Conservation (phyloP, 2,329 filamentous ascomycete genomes). For the Periconia sp. region DNA sequence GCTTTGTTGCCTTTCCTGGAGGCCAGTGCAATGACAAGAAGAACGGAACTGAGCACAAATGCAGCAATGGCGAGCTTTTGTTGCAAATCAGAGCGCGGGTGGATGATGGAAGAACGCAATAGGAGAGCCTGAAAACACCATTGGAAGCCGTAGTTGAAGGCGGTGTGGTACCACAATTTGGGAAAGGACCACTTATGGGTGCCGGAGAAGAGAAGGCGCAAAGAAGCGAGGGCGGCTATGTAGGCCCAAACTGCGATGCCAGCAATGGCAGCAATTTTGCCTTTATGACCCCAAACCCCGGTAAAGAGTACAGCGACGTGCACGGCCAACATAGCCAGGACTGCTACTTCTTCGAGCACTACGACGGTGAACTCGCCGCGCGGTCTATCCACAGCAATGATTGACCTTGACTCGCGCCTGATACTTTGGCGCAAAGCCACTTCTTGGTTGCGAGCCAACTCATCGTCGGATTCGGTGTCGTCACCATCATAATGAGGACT, state of each 20-base stretch:
- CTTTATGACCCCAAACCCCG: slow-evolving; percentile 60
- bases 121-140: slow-evolving; percentile 77
- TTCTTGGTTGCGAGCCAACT: slow-evolving; percentile 59
- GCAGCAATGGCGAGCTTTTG: slow-evolving; percentile 70
- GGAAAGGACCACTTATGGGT: slow-evolving; percentile 66
- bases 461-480: slow-evolving; percentile 57
- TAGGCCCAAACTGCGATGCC: slow-evolving; percentile 80
- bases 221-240: slow-evolving; percentile 69
- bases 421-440: slow-evolving; percentile 59
- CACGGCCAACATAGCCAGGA: slow-evolving; percentile 70
- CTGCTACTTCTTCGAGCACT: slow-evolving; percentile 72
- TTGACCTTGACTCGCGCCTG: slow-evolving; percentile 52
- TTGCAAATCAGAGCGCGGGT: slow-evolving; percentile 65
- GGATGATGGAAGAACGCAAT: slow-evolving; percentile 83
- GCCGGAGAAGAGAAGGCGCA: slow-evolving; percentile 68
- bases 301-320: slow-evolving; percentile 67
- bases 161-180: slow-evolving; percentile 89
- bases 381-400: slow-evolving; percentile 74
- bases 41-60: slow-evolving; percentile 72
- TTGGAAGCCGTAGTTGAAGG: slow-evolving; percentile 75
- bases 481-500: slow-evolving; percentile 38
- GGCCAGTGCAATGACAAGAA: slow-evolving; percentile 74
- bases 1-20: slow-evolving; percentile 91
- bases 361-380: slow-evolving; percentile 71
- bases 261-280: slow-evolving; percentile 62